Evolutionary conservation across 805 yeast species (phyloP), one percentile per base, ranked within the genome.

Genomic region (Wickerhamiella brachini): DNA sequence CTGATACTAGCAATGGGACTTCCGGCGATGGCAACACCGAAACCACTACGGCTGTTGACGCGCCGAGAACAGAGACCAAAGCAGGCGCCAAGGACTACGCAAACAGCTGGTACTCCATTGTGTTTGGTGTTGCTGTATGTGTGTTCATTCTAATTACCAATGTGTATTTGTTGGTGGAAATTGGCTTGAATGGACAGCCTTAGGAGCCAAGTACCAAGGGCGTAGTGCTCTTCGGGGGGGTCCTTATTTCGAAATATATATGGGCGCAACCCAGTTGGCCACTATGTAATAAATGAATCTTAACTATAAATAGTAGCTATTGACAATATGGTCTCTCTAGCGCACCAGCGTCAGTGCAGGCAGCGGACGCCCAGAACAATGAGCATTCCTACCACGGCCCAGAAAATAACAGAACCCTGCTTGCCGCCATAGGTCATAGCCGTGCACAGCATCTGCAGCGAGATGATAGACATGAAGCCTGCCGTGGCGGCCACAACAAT

Each of bases 401-500:
- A 83, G 5, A 67, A 57, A 51, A 83, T 61, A 1, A 81, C 85
- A 8, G 65, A 68, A 29, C 74, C 74, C 51, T 82, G 83, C 5
- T 23, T 45, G 7, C 89, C 94, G 34, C 93, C 88, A 63, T 86
- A 86, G 0, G 81, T 75, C 29, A 86, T 76, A 0, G 94, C 85
- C 18, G 89, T 78, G 10, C 88, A 84, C 61, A 85, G 81, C 94
- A 89, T 85, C 57, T 88, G 89, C 44, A 87, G 67, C 0, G 88
- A 83, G 47, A 89, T 82, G n/a, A 83, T 83, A 0, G 82, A 71
- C 58, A 89, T 71, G 61, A 89, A 89, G 0, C 97, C 97, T 31
- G 90, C 75, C 0, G 97, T 88, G 3, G 82, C 62, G 3, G 84
- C 76, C 62, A 90, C 73, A 13, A 87, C 68, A 0, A 75, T 54